Evolutionary conservation across 169 alveolate species (phyloP).

Genomic region (Plasmodium inui): DNA sequence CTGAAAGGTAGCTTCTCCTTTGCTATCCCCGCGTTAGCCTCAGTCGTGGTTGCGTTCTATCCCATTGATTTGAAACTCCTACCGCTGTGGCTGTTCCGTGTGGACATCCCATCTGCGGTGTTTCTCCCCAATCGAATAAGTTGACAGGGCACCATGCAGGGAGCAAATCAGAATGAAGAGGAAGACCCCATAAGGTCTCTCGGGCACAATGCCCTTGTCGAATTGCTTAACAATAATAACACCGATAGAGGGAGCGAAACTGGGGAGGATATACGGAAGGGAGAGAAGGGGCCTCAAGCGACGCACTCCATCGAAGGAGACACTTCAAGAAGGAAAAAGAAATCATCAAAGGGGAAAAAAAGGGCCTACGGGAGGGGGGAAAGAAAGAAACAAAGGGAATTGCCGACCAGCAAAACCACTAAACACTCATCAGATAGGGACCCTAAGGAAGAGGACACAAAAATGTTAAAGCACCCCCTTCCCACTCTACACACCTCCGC

Average conservation of each 20-base stretch:
- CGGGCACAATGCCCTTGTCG: constrained; percentile 36
- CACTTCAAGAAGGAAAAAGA: neutral
- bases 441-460: neutral
- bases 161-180: neutral
- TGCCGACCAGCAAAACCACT: neutral
- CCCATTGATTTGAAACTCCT: too few species aligned
- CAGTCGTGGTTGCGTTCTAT: neutral
- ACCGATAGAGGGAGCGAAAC: neutral
- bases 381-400: too few species aligned
- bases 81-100: neutral
- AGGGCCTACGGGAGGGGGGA: neutral
- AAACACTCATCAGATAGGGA: neutral
- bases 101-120: neutral
- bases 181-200: constrained; percentile 5
- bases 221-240: constrained; percentile 12
- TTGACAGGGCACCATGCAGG: neutral
- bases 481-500: neutral
- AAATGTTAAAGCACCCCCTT: neutral
- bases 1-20: neutral
- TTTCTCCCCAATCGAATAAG: neutral
- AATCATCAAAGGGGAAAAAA: neutral
- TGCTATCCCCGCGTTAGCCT: neutral
- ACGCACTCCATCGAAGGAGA: neutral
- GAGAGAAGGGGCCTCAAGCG: neutral
- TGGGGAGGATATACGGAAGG: neutral